Conservation (phyloP, 495 filamentous ascomycete species). For the Immersiella caudata region DNA sequence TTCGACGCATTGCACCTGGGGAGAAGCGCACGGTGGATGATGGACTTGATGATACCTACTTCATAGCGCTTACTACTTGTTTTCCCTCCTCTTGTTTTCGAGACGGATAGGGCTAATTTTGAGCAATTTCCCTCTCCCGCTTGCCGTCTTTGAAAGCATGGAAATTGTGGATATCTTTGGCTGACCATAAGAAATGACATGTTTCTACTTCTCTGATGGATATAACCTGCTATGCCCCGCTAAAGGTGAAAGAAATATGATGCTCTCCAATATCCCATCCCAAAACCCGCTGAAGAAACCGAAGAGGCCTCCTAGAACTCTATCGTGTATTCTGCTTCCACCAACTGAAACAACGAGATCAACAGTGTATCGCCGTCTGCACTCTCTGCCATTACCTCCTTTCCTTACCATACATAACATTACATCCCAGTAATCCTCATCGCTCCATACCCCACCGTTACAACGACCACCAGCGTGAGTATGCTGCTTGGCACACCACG, state of each 20-base stretch:
- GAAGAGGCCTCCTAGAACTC: too few relatives aligned
- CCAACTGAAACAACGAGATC: not conserved
- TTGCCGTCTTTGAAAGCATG: too few relatives aligned
- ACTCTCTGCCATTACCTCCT: not conserved
- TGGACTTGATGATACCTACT: not conserved
- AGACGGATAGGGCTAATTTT: not conserved
- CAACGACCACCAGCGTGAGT: conserved; percentile 77
- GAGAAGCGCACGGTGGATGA: not conserved
- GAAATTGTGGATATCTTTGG: not conserved
- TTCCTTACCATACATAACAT: too few relatives aligned
- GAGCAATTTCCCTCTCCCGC: too few relatives aligned
- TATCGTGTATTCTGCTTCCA: not conserved
- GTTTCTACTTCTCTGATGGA: too few relatives aligned
- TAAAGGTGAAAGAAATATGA: not conserved
- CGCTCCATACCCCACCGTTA: conserved; percentile 83
- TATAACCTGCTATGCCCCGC: not conserved
- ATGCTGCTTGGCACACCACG: conserved; percentile 85
- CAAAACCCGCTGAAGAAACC: not conserved
- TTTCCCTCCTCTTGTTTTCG: not conserved
- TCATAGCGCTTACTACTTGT: not conserved
- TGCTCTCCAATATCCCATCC: not conserved
- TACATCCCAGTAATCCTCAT: conserved; percentile 81
- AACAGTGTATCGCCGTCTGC: not conserved
- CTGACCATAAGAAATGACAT: not conserved
- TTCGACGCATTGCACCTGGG: not conserved